These are phyloP conservation scores for Datura wrightii DNA, from an alignment of 257 asterid species.

Conservation along the genomic window DNA sequence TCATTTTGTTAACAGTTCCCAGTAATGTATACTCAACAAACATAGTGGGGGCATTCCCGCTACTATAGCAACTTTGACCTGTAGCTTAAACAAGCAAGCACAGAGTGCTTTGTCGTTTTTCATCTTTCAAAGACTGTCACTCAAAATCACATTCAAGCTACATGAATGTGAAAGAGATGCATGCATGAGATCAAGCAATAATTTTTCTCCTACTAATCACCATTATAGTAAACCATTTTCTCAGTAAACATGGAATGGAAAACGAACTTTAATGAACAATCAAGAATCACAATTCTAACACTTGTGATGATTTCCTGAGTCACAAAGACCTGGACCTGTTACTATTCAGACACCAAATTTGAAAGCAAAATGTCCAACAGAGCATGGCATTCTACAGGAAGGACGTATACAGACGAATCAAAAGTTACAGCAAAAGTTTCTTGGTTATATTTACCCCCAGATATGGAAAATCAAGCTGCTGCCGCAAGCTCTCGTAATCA, in stretches of 20 bases:
- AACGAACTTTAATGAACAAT: neutral
- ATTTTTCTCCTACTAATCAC: neutral
- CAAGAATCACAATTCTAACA: constrained; percentile 5
- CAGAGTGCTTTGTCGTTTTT: neutral
- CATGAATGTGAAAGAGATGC: neutral
- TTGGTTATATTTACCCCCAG: neutral
- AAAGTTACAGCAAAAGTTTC: neutral
- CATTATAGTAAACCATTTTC: neutral
- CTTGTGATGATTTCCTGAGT: neutral
- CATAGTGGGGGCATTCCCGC: neutral
- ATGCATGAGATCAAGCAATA: too few species aligned
- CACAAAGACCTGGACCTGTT: neutral
- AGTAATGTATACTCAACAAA: too few species aligned
- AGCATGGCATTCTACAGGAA: neutral
- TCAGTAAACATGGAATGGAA: neutral
- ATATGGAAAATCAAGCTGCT: neutral
- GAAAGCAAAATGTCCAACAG: neutral
- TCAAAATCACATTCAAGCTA: neutral
- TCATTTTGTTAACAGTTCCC: neutral
- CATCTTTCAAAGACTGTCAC: neutral
- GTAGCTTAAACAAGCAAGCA: neutral
- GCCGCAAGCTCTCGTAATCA: neutral
- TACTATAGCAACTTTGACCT: neutral
- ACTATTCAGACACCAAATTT: neutral
- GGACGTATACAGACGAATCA: neutral